Evolutionary conservation across 1,284 basidiomycete genomes (phyloP).

Genomic region (Microbotryomycetes sp.): DNA sequence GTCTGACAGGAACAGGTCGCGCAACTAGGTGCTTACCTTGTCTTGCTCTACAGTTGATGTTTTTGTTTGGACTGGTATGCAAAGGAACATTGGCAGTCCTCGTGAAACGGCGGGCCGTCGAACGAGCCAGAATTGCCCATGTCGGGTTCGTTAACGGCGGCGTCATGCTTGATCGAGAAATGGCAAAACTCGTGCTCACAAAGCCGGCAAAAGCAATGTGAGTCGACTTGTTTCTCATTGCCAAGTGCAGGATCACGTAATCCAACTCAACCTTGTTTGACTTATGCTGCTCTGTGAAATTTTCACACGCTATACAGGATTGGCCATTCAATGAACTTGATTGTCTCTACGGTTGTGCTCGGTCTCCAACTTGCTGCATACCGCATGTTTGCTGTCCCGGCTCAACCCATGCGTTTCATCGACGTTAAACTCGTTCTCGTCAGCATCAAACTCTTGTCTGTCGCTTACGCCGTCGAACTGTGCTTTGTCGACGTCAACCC

Average conservation of each 20-base stretch:
- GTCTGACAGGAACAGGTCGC: background rate
- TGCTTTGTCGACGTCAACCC: background rate
- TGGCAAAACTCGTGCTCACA: background rate
- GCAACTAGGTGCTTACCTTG: no score
- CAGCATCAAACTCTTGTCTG: background rate
- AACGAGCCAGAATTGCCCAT: background rate
- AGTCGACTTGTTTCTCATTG: background rate
- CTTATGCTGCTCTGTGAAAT: background rate
- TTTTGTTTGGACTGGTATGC: background rate
- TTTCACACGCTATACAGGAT: conserved; percentile 2
- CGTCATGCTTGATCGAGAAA: background rate
- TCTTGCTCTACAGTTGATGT: no score
- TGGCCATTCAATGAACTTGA: conserved; percentile 11
- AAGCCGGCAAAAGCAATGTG: conserved; percentile 8
- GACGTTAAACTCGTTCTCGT: background rate
- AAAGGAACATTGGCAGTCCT: background rate
- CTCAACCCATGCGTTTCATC: background rate
- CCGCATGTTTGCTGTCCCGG: conserved; percentile 2
- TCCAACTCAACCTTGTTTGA: background rate
- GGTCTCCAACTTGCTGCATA: background rate
- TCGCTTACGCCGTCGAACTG: background rate
- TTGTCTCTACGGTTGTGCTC: background rate
- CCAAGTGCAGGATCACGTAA: background rate
- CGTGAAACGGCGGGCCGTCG: background rate
- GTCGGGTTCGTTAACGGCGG: conserved; percentile 1